Evolutionary conservation across 2,329 filamentous ascomycete genomes (phyloP), one percentile per base, ranked within the genome.

Genomic region (Sarocladiaceae sp.): DNA sequence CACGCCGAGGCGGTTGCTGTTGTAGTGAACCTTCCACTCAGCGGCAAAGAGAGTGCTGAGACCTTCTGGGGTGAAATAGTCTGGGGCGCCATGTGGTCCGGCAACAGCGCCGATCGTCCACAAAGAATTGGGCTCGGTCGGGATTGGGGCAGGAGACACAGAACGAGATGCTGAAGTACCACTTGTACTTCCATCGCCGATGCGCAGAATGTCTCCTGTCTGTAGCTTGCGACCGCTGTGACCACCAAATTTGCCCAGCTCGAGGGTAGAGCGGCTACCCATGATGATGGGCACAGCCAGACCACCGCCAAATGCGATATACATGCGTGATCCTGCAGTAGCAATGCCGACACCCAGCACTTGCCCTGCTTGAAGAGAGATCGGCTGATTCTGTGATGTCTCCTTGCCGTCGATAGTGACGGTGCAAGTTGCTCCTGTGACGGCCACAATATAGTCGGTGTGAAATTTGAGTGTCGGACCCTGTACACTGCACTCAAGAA

Each of bases 1-100:
- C 4, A 74, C 63, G 0, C 71, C 71, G 2, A 67, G 60, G 1
- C 71, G 63, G 33, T 70, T 72, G 46, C 66, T 71, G 52, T 74
- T 73, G 58, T 72, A 65, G 11, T 70, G 65, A 2, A 73, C 65
- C 5, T 57, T 62, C 70, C 70, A 74, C 3, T 65, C 58, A 5
- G 59, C 63, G 1, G 60, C 57, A 36, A 69, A 73, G 4, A 72
- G 55, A 1, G 56, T 56, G 3, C 57, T 54, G 12, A 63, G 57
- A 1, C 68, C 64, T 3, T 64, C 58, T 3, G 55, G 18, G 10
- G 68, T 69, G 52, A 72, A 68, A 44, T 67, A 67, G 48, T 71
- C 69, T 2, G 66, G 64, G 1, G 68, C 62, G 1, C 66, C 66
- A 17, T 73, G 69, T 0, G 71, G 71, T 0, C 71, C 70, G 1